Base-by-base conservation (phyloP, 257 asterid species). In the Coffea canephora region DNA sequence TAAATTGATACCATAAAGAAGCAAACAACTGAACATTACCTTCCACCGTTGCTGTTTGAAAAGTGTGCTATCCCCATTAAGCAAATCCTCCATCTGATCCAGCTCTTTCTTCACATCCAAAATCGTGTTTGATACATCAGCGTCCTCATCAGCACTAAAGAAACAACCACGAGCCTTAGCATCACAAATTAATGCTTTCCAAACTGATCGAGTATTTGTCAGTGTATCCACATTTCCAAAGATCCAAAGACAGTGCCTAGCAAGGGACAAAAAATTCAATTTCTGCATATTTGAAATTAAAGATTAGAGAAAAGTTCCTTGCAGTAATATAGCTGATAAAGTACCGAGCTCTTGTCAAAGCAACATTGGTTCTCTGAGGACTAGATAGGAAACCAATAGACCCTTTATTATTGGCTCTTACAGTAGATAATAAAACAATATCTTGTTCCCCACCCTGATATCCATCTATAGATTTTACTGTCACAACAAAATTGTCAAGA, bases 371-470 rank as follows among this genome's bases (percentile, higher is more conserved):
- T 83, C 96, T 87, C 82, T 78, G 89, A 13, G 67, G 82, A 78
- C 89, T 87, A 31, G 87, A 77, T 77, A 91, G 77, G 78, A 92
- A 92, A 48, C 96, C 97, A 7, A 91, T 83, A 19, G 92, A 82
- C 25, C 96, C 90, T 27, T 83, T 74, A 50, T 19, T 69, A 68
- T 89, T 85, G 45, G 93, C 83, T 83, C 96, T 78, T 43, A 91
- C 94, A 46, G 96, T 87, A n/a, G 97, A 92, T 77, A 92, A 77
- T 31, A 92, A 91, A 41, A 92, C 82, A 0, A 92, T 34, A 72
- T 92, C 97, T 77, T 92, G 89, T 71, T 92, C 97, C 2, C 93
- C 96, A 46, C 96, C 97, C 78, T 92, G 97, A 85, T 91, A 92
- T 19, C 96, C 96, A 70, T 92, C 97, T 69, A 91, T 45, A 5